Evolutionary conservation across 148 eudicot genomes (phyloP).

Genomic region (Fallopia convolvulus): DNA sequence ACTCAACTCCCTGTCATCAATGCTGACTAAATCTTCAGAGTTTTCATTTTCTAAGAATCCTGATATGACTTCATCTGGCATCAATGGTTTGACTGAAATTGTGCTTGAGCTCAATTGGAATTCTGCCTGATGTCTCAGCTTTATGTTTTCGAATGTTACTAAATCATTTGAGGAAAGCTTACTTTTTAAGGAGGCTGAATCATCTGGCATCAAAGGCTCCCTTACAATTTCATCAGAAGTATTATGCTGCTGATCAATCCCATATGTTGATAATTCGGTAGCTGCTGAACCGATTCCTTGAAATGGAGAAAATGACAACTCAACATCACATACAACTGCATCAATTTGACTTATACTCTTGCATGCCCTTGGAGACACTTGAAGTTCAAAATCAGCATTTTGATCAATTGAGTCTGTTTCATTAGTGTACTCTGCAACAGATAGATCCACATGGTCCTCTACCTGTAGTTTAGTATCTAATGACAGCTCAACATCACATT

Average conservation of each 20-base stretch:
- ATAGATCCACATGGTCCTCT: constrained; percentile 13
- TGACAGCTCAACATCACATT: constrained; percentile 10
- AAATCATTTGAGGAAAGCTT: background rate
- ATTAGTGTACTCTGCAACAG: constrained; percentile 12
- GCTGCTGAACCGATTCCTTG: constrained; percentile 7
- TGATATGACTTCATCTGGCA: background rate
- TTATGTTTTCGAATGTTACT: background rate
- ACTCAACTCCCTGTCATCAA: background rate
- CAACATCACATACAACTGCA: constrained; percentile 7
- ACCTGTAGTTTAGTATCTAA: constrained; percentile 12
- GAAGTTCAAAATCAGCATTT: constrained; percentile 19
- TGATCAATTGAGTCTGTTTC: constrained; percentile 11
- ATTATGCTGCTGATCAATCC: background rate
- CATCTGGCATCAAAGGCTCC: background rate
- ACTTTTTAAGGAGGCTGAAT: background rate
- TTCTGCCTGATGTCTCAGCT: background rate
- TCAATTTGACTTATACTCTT: constrained; percentile 14
- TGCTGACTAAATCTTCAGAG: background rate
- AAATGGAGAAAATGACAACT: constrained; percentile 14
- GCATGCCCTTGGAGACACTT: constrained; percentile 16
- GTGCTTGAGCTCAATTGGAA: background rate
- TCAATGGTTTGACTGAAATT: background rate
- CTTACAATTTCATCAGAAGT: background rate
- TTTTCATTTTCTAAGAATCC: background rate
- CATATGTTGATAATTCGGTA: background rate